phyloP scores from a whole-genome alignment of 805 yeast species.

The Pichia californica region DNA sequence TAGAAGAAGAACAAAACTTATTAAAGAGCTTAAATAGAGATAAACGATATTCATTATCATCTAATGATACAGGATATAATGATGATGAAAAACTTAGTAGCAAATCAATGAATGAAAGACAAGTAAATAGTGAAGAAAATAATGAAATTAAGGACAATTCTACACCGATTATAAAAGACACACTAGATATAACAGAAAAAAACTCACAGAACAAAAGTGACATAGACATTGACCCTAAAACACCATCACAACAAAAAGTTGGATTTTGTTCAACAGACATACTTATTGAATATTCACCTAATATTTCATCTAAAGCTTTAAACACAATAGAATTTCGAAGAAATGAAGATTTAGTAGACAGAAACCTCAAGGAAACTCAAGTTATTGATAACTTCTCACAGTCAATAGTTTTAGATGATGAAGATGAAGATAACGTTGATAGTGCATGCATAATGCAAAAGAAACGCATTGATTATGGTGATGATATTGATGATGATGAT shows the following conservation, averaged over 20 bases:
- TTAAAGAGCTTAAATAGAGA: neutral
- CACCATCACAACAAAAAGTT: neutral
- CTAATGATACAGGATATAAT: neutral
- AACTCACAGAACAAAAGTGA: no score
- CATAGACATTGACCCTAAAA: no score
- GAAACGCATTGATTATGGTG: neutral
- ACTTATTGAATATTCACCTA: no score
- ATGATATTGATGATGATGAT: neutral
- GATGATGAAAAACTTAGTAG: no score
- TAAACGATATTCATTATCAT: neutral
- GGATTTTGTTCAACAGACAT: neutral
- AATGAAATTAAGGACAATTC: neutral
- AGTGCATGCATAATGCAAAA: no score
- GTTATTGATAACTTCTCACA: conserved; percentile 6
- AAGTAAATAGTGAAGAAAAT: neutral
- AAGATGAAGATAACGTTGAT: neutral
- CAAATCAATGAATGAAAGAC: neutral
- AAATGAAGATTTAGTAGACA: neutral
- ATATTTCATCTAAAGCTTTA: no score
- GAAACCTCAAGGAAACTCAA: conserved; percentile 4
- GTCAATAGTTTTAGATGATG: conserved; percentile 8
- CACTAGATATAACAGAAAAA: neutral
- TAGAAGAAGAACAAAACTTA: neutral
- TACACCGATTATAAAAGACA: no score
- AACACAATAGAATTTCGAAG: no score